phyloP scores from a whole-genome alignment of 1,284 basidiomycete species.

The Microstroma glucosiphilum region DNA sequence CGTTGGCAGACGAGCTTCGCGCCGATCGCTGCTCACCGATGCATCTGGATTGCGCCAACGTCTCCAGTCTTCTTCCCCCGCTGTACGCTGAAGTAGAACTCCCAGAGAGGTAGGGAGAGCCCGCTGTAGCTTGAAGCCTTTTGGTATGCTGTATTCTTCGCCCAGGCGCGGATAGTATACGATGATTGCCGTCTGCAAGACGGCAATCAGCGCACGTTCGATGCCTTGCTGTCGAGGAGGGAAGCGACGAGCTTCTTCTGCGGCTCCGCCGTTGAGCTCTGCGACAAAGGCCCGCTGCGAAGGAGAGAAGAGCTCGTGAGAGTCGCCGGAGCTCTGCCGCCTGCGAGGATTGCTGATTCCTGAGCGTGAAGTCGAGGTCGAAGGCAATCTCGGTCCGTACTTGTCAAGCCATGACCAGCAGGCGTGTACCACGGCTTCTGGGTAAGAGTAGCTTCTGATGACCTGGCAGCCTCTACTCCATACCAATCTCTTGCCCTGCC shows the following conservation, averaged over 20 bases:
- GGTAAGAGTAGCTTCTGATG: conserved; percentile 28
- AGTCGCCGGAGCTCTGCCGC: neutral
- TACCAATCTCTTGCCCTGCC: conserved; percentile 23
- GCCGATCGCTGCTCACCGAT: too few species aligned
- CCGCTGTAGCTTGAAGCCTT: neutral
- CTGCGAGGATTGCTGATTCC: neutral
- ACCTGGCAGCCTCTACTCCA: conserved; percentile 29
- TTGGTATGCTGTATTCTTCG: conserved; percentile 23
- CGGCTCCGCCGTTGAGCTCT: neutral
- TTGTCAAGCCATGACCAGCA: conserved; percentile 34
- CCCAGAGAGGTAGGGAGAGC: conserved; percentile 23
- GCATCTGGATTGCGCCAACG: too few species aligned
- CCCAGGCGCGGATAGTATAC: conserved; percentile 31
- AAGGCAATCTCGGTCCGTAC: neutral
- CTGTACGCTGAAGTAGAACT: conserved; percentile 32
- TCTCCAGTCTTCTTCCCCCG: conserved; percentile 23
- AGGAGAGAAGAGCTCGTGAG: neutral
- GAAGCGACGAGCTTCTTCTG: neutral
- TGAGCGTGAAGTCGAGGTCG: neutral
- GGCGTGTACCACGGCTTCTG: conserved; percentile 24
- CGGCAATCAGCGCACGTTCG: conserved; percentile 18
- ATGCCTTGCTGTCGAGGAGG: neutral
- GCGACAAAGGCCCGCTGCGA: neutral
- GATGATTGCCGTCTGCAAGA: conserved; percentile 29
- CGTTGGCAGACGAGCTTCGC: conserved; percentile 16